Conservation (phyloP, 768 basidiomycete genomes). For the Pleurotus sapidus region DNA sequence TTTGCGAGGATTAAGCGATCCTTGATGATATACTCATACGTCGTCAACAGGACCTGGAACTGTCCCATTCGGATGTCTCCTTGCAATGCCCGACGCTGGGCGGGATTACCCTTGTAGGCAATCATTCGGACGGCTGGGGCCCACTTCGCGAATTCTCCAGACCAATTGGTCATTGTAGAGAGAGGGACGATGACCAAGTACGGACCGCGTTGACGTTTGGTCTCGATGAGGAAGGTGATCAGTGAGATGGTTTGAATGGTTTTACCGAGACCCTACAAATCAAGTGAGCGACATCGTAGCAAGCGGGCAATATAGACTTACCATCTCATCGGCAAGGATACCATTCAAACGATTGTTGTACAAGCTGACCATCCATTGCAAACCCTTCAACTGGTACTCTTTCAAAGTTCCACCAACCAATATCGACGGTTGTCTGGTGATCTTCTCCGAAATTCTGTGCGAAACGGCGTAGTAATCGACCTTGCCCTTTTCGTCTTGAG, state of each 20-base stretch:
- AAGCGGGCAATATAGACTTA: conserved; percentile 23
- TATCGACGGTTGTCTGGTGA: conserved; percentile 68
- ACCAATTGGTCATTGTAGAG: conserved; percentile 97
- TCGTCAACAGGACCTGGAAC: conserved; percentile 92
- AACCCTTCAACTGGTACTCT: conserved; percentile 91
- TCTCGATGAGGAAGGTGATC: conserved; percentile 91
- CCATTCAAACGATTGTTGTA: conserved; percentile 96
- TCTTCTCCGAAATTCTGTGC: conserved; percentile 85
- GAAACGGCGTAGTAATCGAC: conserved; percentile 97
- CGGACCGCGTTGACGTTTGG: conserved; percentile 87
- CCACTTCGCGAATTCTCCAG: conserved; percentile 97
- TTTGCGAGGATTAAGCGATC: conserved; percentile 89
- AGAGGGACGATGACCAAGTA: conserved; percentile 95
- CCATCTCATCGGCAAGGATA: conserved; percentile 95
- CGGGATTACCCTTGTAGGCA: conserved; percentile 91
- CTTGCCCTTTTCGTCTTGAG: conserved; percentile 58
- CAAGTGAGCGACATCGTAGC: conserved; percentile 7
- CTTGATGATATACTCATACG: conserved; percentile 98
- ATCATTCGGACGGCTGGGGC: conserved; percentile 78
- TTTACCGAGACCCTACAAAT: conserved; percentile 82
- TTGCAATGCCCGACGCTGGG: conserved; percentile 76
- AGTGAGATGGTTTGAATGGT: conserved; percentile 95
- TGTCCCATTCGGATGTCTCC: conserved; percentile 72
- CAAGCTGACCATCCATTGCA: conserved; percentile 98
- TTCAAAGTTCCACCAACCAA: conserved; percentile 88